Base-by-base conservation (phyloP, 192 early-diverging fungal genomes). In the Coemansia sp. region DNA sequence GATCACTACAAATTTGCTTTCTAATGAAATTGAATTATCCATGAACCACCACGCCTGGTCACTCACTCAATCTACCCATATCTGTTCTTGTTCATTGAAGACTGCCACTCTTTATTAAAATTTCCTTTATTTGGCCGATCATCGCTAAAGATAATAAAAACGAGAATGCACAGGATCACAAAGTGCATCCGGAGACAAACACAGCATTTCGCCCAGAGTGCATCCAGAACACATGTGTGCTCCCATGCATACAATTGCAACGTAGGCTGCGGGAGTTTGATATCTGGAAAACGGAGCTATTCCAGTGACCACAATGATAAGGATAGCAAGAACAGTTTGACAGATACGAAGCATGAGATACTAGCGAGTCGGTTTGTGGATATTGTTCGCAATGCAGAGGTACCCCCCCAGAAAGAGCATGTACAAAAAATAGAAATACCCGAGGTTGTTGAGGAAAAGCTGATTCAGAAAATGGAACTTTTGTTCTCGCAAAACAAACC, bases 401-500 rank as follows among this genome's bases (percentile, higher is more conserved):
- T 21, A 41, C 36, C 51, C 16, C 65, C 65, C 8, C 10, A n/a
- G 6, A 39, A 42, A 15, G 36, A 45, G 16, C 41, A 69, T 8
- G 15, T 46, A 11, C 42, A 47, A 40, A 45, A 51, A 18, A 43
- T 63, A 10, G 52, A 65, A 7, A 64, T 43, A 12, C 45, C 55
- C 4, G 39, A 55, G 13, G 63, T 48, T 1, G 55, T 55, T 5
- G 68, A 79, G 21, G 56, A 60, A 21, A n/a, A 67, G n/a, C 63
- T 79, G 2, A 64, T 72, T 6, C 49, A 9, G 3, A 48, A 54
- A 22, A 32, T 79, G 52, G 13, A 39, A 3, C 21, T 32, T 36
- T 56, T 79, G 12, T 74, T 79, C 42, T 11, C 56, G 32, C 61
- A 68, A 26, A 61, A 46, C 55, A 61, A 56, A 19, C 65, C 73